Evolutionary conservation across 139 green algal species (phyloP), one percentile per base, ranked within the genome.

Genomic region (Haematococcus lacustris): DNA sequence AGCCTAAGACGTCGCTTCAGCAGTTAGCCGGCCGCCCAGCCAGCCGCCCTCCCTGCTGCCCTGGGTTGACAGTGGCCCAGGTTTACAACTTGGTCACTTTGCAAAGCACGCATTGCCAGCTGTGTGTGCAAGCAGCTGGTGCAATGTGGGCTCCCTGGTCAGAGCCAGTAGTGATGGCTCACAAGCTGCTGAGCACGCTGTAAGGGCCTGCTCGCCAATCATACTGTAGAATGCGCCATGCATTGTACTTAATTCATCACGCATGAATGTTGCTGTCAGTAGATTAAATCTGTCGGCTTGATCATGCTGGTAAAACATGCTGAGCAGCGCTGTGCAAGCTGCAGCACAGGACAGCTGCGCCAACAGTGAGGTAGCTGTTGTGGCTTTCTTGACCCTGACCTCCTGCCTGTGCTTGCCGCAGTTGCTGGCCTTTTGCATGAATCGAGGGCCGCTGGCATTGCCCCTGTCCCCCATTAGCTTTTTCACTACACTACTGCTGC

Each of bases 371-470:
- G n/a, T n/a, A n/a, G n/a, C n/a, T n/a, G 53, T 4, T 64, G 53
- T 53, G 43, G n/a, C 43, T 13, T 57, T 21, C 21, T 21, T 21
- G 13, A 57, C 13, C 21, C 13, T 57, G 13, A 13, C 13, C 47
- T 57, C 13, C 47, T 57, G 13, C 47, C 21, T 21, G 47, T 57
- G 47, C 21, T 13, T 57, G 47, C 53, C 9, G 67, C 75, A 80
- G 75, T 30, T 80, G 39, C 64, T 76, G 51, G 75, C 75, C 1
- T 69, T 73, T 13, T 53, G 51, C 33, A 50, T 76, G 4, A 32
- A 7, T 7, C 75, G 75, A 3, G 75, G 75, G 1, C 75, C 75
- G 0, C 64, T 80, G 9, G 3, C 38, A 28, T 28, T 73, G 33
- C 70, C 64, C 13, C 64, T 80, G 21, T 73, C 47, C 4, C 63